These are phyloP conservation scores for Coemansia sp. DNA, from an alignment of 192 early-diverging fungal genomes.

Conservation along the genomic window DNA sequence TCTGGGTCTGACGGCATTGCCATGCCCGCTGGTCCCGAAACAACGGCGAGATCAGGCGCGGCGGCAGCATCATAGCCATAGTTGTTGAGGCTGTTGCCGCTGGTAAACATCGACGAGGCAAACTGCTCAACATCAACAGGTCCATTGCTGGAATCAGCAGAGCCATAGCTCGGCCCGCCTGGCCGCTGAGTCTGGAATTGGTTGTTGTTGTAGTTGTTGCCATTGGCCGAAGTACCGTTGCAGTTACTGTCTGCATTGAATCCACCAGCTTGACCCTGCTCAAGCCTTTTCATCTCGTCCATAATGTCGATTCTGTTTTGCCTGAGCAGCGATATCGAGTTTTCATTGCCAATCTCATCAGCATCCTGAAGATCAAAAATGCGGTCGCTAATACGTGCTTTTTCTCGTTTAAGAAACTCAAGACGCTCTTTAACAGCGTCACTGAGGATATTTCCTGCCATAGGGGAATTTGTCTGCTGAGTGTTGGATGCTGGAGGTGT, in stretches of 20 bases:
- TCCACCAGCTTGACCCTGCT: background rate
- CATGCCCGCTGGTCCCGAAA: conserved; percentile 11
- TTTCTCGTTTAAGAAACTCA: conserved; percentile 30
- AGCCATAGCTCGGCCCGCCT: background rate
- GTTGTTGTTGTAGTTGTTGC: background rate
- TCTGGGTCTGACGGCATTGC: conserved; percentile 43
- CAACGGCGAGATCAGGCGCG: background rate
- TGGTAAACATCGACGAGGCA: background rate
- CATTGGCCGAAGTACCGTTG: background rate
- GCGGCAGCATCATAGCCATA: background rate
- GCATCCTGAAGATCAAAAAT: conserved; percentile 54
- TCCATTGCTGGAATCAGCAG: background rate
- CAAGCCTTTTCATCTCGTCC: conserved; percentile 30
- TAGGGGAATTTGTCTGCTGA: background rate
- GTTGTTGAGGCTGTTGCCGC: background rate
- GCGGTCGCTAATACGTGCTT: conserved; percentile 52
- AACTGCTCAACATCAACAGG: background rate
- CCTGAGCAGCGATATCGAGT: conserved; percentile 41
- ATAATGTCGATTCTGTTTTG: conserved; percentile 40
- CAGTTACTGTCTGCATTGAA: background rate
- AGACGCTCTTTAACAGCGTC: background rate
- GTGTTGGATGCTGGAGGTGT: background rate
- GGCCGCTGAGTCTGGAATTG: background rate
- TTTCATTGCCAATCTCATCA: conserved; percentile 48
- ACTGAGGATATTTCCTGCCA: background rate